Evolutionary conservation across 495 filamentous ascomycete species (phyloP).

Genomic region (Lasiosphaeria ovina): DNA sequence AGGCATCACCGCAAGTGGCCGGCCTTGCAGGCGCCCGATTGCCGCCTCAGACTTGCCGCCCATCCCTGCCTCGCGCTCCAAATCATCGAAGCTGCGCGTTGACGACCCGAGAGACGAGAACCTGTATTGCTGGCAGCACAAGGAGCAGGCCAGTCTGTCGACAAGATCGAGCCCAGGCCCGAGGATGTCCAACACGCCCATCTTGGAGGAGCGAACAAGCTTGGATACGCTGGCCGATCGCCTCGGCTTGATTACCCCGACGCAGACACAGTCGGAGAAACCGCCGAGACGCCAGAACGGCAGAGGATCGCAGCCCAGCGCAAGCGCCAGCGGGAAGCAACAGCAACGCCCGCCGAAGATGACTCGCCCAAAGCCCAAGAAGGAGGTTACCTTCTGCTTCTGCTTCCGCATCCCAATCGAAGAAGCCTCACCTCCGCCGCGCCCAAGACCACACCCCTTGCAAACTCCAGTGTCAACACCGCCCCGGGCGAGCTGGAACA

Average conservation of each 20-base stretch:
- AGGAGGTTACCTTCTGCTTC: constrained; percentile 40
- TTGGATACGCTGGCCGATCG: constrained; percentile 80
- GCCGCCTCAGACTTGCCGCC: constrained; percentile 38
- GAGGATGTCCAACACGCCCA: constrained; percentile 28
- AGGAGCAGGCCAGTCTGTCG: constrained; percentile 68
- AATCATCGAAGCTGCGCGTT: constrained; percentile 45
- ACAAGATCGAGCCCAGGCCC: constrained; percentile 43
- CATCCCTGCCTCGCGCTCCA: constrained; percentile 34
- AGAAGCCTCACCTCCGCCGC: constrained; percentile 33
- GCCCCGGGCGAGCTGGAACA: constrained; percentile 22
- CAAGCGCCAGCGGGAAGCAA: constrained; percentile 15
- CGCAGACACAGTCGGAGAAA: constrained; percentile 30
- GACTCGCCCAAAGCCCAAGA: constrained; percentile 32
- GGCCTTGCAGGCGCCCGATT: constrained; percentile 72
- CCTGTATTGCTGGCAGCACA: constrained; percentile 90
- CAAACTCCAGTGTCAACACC: constrained; percentile 35
- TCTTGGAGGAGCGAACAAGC: constrained; percentile 62
- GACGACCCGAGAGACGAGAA: constrained; percentile 43
- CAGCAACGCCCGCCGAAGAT: constrained; percentile 22
- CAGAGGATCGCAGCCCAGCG: constrained; percentile 11
- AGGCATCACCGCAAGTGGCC: constrained; percentile 75
- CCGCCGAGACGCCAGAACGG: constrained; percentile 16
- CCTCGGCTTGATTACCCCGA: constrained; percentile 58
- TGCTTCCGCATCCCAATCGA: constrained; percentile 44
- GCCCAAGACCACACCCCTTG: constrained; percentile 40